phyloP scores from a whole-genome alignment of 2,329 filamentous ascomycete species.

The Didymella lethalis region DNA sequence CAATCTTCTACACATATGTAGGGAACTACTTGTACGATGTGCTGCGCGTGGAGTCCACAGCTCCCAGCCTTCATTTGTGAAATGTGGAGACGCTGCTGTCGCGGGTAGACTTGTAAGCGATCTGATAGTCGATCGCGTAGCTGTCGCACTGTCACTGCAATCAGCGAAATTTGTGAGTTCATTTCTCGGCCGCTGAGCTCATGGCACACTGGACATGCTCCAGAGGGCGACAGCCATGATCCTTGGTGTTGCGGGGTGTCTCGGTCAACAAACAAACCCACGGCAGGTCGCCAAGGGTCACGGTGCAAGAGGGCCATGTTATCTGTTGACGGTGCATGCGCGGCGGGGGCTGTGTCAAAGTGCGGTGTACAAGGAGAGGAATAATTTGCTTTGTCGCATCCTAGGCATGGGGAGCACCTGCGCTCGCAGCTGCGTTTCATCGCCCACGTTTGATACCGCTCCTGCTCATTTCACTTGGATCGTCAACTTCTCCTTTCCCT shows the following conservation, averaged over 20 bases:
- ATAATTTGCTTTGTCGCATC: conserved; percentile 32
- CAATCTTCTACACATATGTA: neutral
- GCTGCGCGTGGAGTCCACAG: neutral
- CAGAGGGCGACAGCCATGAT: neutral
- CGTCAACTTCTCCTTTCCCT: conserved; percentile 14
- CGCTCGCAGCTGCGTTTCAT: conserved; percentile 21
- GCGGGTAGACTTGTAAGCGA: conserved; percentile 1
- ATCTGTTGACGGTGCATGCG: conserved; percentile 9
- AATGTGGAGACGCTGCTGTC: conserved; percentile 8
- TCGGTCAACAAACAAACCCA: neutral
- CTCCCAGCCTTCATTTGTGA: neutral
- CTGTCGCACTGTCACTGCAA: conserved; percentile 2
- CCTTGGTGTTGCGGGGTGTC: neutral
- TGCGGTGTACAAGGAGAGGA: conserved; percentile 16
- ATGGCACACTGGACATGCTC: neutral
- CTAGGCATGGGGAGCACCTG: conserved; percentile 32
- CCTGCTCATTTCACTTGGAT: conserved; percentile 31
- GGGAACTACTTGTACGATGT: neutral
- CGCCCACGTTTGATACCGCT: conserved; percentile 24
- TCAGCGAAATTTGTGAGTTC: neutral
- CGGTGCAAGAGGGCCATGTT: conserved; percentile 5
- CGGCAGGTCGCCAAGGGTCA: neutral
- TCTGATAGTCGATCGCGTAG: conserved; percentile 3
- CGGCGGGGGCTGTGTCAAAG: conserved; percentile 18
- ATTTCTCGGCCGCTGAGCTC: neutral